Base-by-base conservation (phyloP, 1,284 basidiomycete genomes). In the Phaffia rhodozyma region DNA sequence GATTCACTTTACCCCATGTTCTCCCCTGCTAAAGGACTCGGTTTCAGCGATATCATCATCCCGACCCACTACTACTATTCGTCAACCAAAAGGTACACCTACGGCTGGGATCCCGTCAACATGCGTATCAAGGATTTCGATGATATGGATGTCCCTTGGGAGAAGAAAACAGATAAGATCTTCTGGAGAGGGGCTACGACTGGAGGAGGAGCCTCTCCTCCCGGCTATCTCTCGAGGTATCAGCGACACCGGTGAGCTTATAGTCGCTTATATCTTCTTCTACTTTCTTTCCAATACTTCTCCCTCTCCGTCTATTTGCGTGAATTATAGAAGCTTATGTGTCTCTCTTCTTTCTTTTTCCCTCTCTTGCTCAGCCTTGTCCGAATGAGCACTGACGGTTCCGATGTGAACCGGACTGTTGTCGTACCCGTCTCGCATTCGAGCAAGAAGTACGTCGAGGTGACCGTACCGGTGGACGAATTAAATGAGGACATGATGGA, bases 61-160 rank as follows among this genome's bases (percentile, higher is more conserved):
- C 92, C 92, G 0, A 91, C 87, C 51, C 91, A 96, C 74, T 94
- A 96, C 74, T 94, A 97, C 75, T 90, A 89, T 72, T 86, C 85
- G 18, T 85, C 85, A 61, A 89, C 86, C 16, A 79, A 82, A 65
- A 78, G 85, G 65, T 93, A 93, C 72, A 90, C 90, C 0, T 96
- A 96, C 69, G 92, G 86, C 1, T 92, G 87, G 85, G 90, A 96
- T 73, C 78, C 84, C 0, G 79, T 84, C 29, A 85, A 86, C 65
- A 76, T 84, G 69, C 78, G 83, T 65, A 77, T 86, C 65, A 85
- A 85, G 70, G 83, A 83, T 1, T 79, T 85, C 1, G 91, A 92
- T 70, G 79, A 83, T 63, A 86, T 87, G 84, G 90, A 93, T 72
- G 79, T 86, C 3, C 82, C 87, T 1, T 97, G 79, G 79, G 74